Evolutionary conservation across 2,329 filamentous ascomycete genomes (phyloP).

Genomic region (Aplosporella prunicola): DNA sequence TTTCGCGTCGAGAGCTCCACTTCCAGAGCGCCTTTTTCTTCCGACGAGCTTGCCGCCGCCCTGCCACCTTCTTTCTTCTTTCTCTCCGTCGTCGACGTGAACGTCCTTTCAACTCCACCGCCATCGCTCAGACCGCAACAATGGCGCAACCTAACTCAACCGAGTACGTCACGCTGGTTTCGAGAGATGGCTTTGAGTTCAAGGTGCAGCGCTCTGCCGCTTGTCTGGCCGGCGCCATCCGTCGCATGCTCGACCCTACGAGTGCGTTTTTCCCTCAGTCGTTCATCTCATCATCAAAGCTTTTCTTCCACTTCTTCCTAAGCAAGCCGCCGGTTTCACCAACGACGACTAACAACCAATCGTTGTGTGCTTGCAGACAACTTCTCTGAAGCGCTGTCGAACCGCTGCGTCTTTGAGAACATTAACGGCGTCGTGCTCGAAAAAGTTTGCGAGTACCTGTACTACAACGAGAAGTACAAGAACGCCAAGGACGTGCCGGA

Average conservation of each 20-base stretch:
- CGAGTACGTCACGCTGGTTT: constrained; percentile 70
- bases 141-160: constrained; percentile 16
- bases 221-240: constrained; percentile 60
- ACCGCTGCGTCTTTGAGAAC: constrained; percentile 58
- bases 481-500: constrained; percentile 65
- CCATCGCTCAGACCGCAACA: not conserved
- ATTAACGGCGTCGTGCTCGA: constrained; percentile 68
- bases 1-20: constrained; percentile 5
- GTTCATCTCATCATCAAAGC: not conserved
- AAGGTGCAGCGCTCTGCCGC: constrained; percentile 63
- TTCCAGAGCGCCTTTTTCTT: no score
- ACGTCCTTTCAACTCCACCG: not conserved
- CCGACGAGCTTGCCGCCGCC: no score
- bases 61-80: constrained; percentile 1
- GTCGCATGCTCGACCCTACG: constrained; percentile 62
- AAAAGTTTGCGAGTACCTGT: constrained; percentile 74
- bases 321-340: not conserved
- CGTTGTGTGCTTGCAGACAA: constrained; percentile 35
- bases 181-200: constrained; percentile 67
- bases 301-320: not conserved
- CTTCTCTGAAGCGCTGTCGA: constrained; percentile 56
- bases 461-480: constrained; percentile 68
- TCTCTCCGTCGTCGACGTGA: not conserved
- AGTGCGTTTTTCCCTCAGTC: constrained; percentile 37
- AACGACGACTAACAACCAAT: not conserved